Evolutionary conservation across 345 rosid genomes (phyloP), one percentile per base, ranked within the genome.

Genomic region (Populus nigra): DNA sequence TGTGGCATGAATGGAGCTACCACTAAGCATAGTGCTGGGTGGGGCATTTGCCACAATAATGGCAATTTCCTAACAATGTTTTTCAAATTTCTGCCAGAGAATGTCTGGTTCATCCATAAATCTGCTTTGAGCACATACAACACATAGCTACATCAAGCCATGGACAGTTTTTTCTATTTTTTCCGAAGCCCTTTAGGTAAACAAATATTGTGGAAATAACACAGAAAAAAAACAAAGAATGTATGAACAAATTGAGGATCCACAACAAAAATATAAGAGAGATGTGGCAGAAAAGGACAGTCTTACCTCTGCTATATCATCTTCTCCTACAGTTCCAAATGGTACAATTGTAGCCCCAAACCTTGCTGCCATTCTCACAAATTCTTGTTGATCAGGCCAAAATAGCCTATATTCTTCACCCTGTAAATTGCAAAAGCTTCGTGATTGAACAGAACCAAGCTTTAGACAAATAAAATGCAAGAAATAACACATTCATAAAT

Each of bases 281-380:
- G 7, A 35, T 29, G 69, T 65, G 20, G 35, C 69, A 65, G 63
- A 16, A 31, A 65, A 65, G 17, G 17, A 31, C 39, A 8, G 69
- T 65, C 90, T 88, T 86, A 90, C 97, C 23, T 92, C 87, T 62
- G 78, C 86, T 55, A 90, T 12, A 77, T 92, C 97, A 70, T 90
- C 97, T 88, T 92, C 94, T 73, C 97, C 97, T 78, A 92, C 93
- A 6, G 83, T 72, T 61, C 97, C 91, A 81, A 90, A 92, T 2
- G 97, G 94, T 25, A 92, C 93, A 75, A 92, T 92, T 72, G 94
- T 88, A 77, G 94, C 94, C 12, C 91, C 97, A 78, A 89, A 90
- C 43, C 81, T 80, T 59, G 94, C 93, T 55, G 97, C 97, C 93
- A 92, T 89, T 86, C 94, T 90, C 81, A 92, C 97, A 85, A 92